A percentile compares a stretch with the other conserved stretches of the same genome.
phyloP scores from a whole-genome alignment of 2,329 filamentous ascomycete species.

The Ascochyta koolunga region DNA sequence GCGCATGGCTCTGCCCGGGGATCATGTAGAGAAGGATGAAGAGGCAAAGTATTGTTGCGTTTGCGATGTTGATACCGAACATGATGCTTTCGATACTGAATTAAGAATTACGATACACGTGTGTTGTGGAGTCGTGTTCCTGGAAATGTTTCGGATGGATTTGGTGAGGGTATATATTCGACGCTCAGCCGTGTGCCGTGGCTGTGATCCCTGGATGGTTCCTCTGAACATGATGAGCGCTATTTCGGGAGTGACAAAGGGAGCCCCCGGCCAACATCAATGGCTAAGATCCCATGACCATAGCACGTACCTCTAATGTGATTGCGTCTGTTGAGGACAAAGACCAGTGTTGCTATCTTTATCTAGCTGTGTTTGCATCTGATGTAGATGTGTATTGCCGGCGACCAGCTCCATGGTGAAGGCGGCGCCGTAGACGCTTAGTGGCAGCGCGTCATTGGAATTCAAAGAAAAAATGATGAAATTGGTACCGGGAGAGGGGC shows the following conservation, averaged over 20 bases:
- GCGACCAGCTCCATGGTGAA: constrained; percentile 38
- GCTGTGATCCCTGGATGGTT: constrained; percentile 7
- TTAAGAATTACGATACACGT: constrained; percentile 14
- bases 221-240: constrained; percentile 8
- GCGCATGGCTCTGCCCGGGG: constrained; percentile 18
- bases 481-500: constrained; percentile 13
- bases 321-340: constrained; percentile 17
- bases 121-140: constrained; percentile 7
- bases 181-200: neutral
- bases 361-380: constrained; percentile 31
- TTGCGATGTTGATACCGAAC: constrained; percentile 1
- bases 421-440: constrained; percentile 32
- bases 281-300: neutral
- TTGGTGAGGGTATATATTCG: neutral
- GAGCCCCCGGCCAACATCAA: neutral
- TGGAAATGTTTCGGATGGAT: neutral
- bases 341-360: constrained; percentile 25
- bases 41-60: constrained; percentile 10
- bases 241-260: constrained; percentile 9
- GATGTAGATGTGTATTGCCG: constrained; percentile 27
- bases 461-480: constrained; percentile 5
- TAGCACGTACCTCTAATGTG: constrained; percentile 11
- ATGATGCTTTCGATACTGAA: neutral
- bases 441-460: constrained; percentile 25
- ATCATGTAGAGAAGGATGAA: constrained; percentile 16